A percentile compares a stretch with the other conserved stretches of the same genome.
These are phyloP conservation scores for Endogone sp. DNA, from an alignment of 192 early-diverging fungal species.

Conservation along the genomic window DNA sequence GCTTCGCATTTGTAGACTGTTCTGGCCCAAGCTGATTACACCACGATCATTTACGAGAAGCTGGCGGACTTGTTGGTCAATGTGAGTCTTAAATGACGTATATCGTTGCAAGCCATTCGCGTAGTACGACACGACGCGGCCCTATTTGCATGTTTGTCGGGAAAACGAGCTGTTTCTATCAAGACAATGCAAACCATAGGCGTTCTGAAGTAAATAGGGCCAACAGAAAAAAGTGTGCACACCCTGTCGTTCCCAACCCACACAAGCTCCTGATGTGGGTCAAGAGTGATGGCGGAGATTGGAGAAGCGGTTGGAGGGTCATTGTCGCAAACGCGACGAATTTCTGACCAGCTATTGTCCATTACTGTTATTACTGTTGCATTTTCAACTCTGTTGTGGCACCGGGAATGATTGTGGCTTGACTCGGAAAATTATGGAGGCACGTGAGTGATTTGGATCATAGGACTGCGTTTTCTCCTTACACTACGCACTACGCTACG, in stretches of 20 bases:
- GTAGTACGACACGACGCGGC: constrained; percentile 68
- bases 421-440: too few relatives aligned
- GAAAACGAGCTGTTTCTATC: constrained; percentile 5
- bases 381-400: too few relatives aligned
- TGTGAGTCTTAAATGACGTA: constrained; percentile 66
- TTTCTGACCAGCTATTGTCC: constrained; percentile 24
- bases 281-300: constrained; percentile 52
- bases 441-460: too few relatives aligned
- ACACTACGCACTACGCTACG: too few relatives aligned
- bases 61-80: constrained; percentile 57
- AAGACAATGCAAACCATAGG: too few relatives aligned
- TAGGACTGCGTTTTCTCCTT: too few relatives aligned
- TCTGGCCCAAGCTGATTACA: constrained; percentile 61
- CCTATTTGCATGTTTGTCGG: constrained; percentile 35
- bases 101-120: constrained; percentile 58
- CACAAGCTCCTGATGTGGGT: constrained; percentile 74
- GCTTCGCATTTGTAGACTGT: constrained; percentile 59
- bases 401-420: too few relatives aligned
- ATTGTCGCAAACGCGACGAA: constrained; percentile 26
- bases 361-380: too few relatives aligned
- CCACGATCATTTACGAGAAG: constrained; percentile 55
- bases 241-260: constrained; percentile 87
- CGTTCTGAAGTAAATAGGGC: neutral
- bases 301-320: constrained; percentile 26
- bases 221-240: constrained; percentile 9